Base-by-base conservation (phyloP, 2,329 filamentous ascomycete genomes). In the Talaromyces pinophilus region DNA sequence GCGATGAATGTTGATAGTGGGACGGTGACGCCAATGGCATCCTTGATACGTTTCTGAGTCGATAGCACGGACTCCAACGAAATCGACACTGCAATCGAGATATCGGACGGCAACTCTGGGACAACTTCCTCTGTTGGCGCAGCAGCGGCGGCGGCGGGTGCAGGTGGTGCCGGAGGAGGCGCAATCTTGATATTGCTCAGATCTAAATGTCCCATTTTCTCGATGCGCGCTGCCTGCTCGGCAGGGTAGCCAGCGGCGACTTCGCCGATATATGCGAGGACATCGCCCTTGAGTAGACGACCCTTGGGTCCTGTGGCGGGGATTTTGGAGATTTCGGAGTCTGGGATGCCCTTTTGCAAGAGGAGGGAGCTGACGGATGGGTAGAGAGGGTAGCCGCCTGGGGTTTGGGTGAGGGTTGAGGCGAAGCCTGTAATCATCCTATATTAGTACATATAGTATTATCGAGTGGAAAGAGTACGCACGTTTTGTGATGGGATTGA, bases 141-240 rank as follows among this genome's bases (percentile, higher is more conserved):
- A 3, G 62, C 61, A 8, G 48, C 59, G 25, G 40, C 40, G 40
- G 42, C 17, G 15, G 6, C 42, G 2, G 65, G 70, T 64, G 15
- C 57, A 42, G 71, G 65, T 28, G 62, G 57, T 50, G 75, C 71
- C 28, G 75, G 74, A 17, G 80, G 72, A n/a, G 78, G 72, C 59
- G 89, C 90, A 67, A 94, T 82, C 83, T 96, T 96, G 83, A 98
- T 94, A 83, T 98, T 97, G 83, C 91, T 95, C 28, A 99, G 87
- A 77, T 99, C 94, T 63, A 99, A 88, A 78, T 96, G 92, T 50
- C 87, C 83, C 59, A 95, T 87, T 78, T 92, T 90, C 67, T 87
- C 84, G 75, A 96, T 89, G 62, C 87, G 88, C 66, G 86, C 82
- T 64, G 91, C 90, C 71, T 93, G 85, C 68, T 88, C 83, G 25